phyloP scores from a whole-genome alignment of 2,329 filamentous ascomycete genomes.

The Diaporthe destruens region DNA sequence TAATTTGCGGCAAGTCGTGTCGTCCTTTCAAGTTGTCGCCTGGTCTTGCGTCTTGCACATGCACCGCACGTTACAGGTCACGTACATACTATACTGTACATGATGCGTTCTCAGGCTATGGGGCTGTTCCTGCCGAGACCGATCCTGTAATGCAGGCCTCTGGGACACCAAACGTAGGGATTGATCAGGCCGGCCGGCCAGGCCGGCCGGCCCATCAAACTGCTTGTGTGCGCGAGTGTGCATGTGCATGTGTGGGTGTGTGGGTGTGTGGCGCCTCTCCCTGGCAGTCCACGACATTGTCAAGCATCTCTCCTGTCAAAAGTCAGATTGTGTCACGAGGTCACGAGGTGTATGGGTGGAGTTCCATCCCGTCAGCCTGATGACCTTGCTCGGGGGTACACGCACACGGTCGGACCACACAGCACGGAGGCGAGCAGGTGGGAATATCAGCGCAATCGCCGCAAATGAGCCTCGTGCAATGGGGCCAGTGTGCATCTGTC shows the following conservation, averaged over 20 bases:
- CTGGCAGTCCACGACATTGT: slow-evolving; percentile 39
- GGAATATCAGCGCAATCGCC: slow-evolving; percentile 14
- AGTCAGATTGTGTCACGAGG: slow-evolving; percentile 33
- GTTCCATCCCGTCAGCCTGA: slow-evolving; percentile 22
- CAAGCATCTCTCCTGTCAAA: slow-evolving; percentile 31
- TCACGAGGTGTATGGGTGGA: slow-evolving; percentile 21
- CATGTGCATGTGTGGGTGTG: background rate
- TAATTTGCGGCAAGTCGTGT: slow-evolving; percentile 5
- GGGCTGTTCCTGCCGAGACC: slow-evolving; percentile 25
- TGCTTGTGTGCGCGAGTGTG: slow-evolving; percentile 6
- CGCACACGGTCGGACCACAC: slow-evolving; percentile 15
- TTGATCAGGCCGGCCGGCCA: background rate
- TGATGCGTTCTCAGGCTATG: slow-evolving; percentile 5
- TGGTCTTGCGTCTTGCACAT: slow-evolving; percentile 7
- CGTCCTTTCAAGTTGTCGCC: background rate
- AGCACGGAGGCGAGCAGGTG: slow-evolving; percentile 11
- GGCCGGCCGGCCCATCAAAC: slow-evolving; percentile 10
- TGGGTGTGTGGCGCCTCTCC: slow-evolving; percentile 5
- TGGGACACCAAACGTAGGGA: background rate
- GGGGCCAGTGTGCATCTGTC: slow-evolving; percentile 26
- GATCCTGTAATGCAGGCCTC: background rate
- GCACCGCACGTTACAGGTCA: slow-evolving; percentile 31
- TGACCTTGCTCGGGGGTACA: slow-evolving; percentile 24
- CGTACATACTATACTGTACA: background rate
- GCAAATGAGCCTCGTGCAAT: slow-evolving; percentile 23